These are phyloP conservation scores for Zoysia japonica DNA, from an alignment of 176 grass and related monocot species.

Conservation along the genomic window DNA sequence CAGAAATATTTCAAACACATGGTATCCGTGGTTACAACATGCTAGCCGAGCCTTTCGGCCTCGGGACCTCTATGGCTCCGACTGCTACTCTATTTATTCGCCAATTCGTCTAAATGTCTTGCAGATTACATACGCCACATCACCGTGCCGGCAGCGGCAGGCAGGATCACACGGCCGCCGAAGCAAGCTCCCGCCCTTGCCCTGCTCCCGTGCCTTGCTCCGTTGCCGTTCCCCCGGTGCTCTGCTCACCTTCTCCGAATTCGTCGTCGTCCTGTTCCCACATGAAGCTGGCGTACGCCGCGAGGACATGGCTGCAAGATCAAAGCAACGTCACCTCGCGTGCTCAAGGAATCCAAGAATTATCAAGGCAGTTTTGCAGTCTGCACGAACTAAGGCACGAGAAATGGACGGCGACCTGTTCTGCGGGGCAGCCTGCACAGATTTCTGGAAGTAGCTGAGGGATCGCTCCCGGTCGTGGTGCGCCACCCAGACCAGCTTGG, in stretches of 20 bases:
- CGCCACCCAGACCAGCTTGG: constrained; percentile 75
- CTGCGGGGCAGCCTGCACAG: constrained; percentile 61
- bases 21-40: background rate
- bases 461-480: constrained; percentile 69
- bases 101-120: background rate
- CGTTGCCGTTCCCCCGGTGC: background rate
- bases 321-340: background rate
- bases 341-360: background rate
- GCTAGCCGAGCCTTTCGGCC: background rate
- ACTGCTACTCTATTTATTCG: background rate
- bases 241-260: constrained; percentile 14
- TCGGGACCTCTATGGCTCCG: background rate
- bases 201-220: background rate
- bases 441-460: constrained; percentile 68
- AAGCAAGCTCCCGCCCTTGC: constrained; percentile 13
- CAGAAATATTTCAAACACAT: background rate
- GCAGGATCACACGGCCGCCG: constrained; percentile 12
- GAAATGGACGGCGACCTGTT: constrained; percentile 31
- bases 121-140: background rate
- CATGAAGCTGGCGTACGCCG: constrained; percentile 79
- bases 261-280: constrained; percentile 69
- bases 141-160: background rate
- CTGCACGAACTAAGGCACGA: background rate
- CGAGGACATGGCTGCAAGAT: constrained; percentile 64
- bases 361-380: background rate